These are phyloP conservation scores for Cucumis variabilis DNA, from an alignment of 331 rosid species.

Conservation along the genomic window DNA sequence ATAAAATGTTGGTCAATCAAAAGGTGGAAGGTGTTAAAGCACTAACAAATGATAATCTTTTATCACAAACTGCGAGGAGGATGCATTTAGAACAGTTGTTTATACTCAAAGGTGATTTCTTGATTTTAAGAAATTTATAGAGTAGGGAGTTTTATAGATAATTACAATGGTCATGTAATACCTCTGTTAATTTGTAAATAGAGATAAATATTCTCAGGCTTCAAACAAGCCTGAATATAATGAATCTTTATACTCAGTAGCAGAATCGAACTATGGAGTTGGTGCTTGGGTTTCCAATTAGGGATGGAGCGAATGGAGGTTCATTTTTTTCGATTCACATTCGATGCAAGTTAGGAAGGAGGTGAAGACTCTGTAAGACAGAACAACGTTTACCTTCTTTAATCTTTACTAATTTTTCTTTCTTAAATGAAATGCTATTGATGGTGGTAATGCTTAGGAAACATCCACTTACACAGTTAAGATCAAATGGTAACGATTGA, in stretches of 20 bases:
- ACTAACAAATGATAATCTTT: too few relatives aligned
- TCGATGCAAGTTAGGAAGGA: slow-evolving; percentile 57
- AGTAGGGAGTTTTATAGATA: slow-evolving; percentile 63
- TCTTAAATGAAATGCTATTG: slow-evolving; percentile 39
- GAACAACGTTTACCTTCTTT: slow-evolving; percentile 47
- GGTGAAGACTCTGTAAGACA: slow-evolving; percentile 43
- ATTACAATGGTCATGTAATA: slow-evolving; percentile 55
- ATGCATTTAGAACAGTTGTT: slow-evolving; percentile 73
- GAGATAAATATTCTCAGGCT: slow-evolving; percentile 91
- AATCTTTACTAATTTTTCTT: slow-evolving; percentile 46
- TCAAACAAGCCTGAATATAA: slow-evolving; percentile 43
- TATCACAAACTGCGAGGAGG: too few relatives aligned
- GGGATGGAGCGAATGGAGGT: slow-evolving; percentile 94
- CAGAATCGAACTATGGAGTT: slow-evolving; percentile 92
- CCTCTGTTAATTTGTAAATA: slow-evolving; percentile 92
- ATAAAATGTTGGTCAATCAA: too few relatives aligned
- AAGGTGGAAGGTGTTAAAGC: too few relatives aligned
- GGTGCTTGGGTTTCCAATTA: slow-evolving; percentile 86
- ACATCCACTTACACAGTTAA: slow-evolving; percentile 45
- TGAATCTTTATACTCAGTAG: slow-evolving; percentile 83
- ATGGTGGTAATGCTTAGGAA: slow-evolving; percentile 64
- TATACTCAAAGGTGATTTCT: slow-evolving; percentile 71
- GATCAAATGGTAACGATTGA: slow-evolving; percentile 34
- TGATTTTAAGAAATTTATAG: slow-evolving; percentile 48
- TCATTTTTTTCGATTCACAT: slow-evolving; percentile 63